Percentiles rank a stretch among this genome's conserved stretches.
Evolutionary conservation across 805 yeast species (phyloP).

Genomic region (Allodekkera sacchari): DNA sequence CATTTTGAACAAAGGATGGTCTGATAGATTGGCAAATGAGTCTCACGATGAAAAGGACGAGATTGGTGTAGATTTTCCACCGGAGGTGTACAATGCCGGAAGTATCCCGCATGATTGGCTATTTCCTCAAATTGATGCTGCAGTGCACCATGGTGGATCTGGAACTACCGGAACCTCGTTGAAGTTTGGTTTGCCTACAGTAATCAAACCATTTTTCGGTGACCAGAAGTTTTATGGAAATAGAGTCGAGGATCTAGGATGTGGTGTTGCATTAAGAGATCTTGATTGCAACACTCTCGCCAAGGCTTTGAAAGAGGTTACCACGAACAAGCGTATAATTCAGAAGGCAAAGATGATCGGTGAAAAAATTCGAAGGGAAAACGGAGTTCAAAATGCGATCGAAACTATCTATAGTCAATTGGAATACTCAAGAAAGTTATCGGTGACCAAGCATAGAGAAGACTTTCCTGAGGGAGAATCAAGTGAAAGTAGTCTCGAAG

Average conservation of each 20-base stretch:
- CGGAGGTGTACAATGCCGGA: slow-evolving; percentile 61
- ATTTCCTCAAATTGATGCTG: slow-evolving; percentile 82
- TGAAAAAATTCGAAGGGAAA: slow-evolving; percentile 54
- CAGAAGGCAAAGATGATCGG: slow-evolving; percentile 61
- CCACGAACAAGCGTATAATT: slow-evolving; percentile 58
- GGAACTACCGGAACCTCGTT: slow-evolving; percentile 94
- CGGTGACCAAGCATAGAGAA: slow-evolving; percentile 35
- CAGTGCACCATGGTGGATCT: slow-evolving; percentile 96
- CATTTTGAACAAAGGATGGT: slow-evolving; percentile 91
- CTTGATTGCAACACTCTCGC: slow-evolving; percentile 56
- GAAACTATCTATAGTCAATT: slow-evolving; percentile 69
- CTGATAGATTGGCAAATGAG: slow-evolving; percentile 48
- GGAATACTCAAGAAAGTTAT: slow-evolving; percentile 62
- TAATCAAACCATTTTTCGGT: slow-evolving; percentile 91
- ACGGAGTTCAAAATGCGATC: slow-evolving; percentile 75
- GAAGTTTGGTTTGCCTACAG: slow-evolving; percentile 79
- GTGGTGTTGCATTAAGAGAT: slow-evolving; percentile 63
- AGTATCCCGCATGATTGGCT: slow-evolving; percentile 91
- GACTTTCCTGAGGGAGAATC: slow-evolving; percentile 8
- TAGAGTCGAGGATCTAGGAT: slow-evolving; percentile 84
- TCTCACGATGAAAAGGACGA: slow-evolving; percentile 24
- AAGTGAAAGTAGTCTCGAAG: slow-evolving; percentile 11
- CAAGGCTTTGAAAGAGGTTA: slow-evolving; percentile 61
- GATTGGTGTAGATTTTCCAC: slow-evolving; percentile 48
- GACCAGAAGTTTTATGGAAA: slow-evolving; percentile 91